Evolutionary conservation across 768 basidiomycete species (phyloP).

Genomic region (Phaeotremella fagi): DNA sequence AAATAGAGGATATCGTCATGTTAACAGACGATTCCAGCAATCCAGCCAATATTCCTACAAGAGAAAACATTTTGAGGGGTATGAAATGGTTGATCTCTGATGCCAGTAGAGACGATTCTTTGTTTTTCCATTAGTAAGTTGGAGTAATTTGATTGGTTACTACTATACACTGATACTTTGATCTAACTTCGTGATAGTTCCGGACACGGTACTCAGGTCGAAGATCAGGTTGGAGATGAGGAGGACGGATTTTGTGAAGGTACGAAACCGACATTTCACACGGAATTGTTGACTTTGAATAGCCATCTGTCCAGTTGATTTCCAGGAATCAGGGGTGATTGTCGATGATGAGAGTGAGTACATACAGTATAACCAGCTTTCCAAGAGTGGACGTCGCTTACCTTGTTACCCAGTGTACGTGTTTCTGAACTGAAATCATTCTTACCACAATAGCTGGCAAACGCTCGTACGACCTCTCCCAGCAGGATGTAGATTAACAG

Average conservation of each 20-base stretch:
- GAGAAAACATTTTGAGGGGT: conserved; percentile 73
- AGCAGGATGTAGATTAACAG: conserved; percentile 78
- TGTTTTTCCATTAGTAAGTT: conserved; percentile 47
- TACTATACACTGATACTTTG: no score
- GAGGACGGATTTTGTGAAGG: conserved; percentile 41
- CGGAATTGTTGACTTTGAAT: background rate
- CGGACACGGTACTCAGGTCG: conserved; percentile 86
- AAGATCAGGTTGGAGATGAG: conserved; percentile 56
- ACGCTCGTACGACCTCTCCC: conserved; percentile 70
- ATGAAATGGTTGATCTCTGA: conserved; percentile 89
- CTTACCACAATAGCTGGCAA: conserved; percentile 48
- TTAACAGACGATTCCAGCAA: conserved; percentile 71
- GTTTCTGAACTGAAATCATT: background rate
- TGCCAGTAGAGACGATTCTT: conserved; percentile 57
- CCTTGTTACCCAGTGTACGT: background rate
- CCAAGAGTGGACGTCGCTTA: background rate
- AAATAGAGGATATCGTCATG: conserved; percentile 73
- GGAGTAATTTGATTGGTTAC: background rate
- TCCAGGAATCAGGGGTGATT: conserved; percentile 67
- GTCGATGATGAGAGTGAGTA: conserved; percentile 71
- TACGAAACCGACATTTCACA: background rate
- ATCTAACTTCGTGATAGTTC: conserved; percentile 52
- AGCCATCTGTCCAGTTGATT: conserved; percentile 75
- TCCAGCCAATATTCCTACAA: conserved; percentile 65
- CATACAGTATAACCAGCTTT: background rate